Base-by-base conservation (phyloP, 2,329 filamentous ascomycete genomes). In the Colletotrichum brevisporum region DNA sequence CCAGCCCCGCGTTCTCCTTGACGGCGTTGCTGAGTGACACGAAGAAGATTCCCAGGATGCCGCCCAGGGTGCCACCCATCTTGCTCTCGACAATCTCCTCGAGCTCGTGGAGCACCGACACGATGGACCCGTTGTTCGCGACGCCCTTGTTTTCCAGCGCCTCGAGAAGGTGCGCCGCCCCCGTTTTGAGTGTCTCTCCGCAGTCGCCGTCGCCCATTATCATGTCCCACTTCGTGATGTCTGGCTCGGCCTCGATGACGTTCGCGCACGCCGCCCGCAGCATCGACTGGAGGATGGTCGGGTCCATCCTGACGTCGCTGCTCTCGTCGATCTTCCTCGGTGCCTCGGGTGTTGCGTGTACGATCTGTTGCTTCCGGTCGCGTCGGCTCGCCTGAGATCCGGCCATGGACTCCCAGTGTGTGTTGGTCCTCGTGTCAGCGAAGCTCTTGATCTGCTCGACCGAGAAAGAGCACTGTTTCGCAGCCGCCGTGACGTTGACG, bases 121-220 rank as follows among this genome's bases (percentile, higher is more conserved):
- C 78, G 2, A 86, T 80, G 4, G 85, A 88, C 0, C 85, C 85
- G 0, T 75, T 71, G 4, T 73, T 74, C 3, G 79, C 78, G 0
- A 86, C 77, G 59, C 85, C 77, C 21, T 63, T 69, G 31, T 48
- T 55, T 53, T 80, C 80, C 5, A 88, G 74, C 0, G 83, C 84
- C 0, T 87, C 87, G 2, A 87, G 75, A 8, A 88, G 75, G 4
- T 78, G 78, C 5, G 76, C 82, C 0, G 87, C 87, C 0, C 87
- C 87, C 0, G 83, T 85, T 78, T 86, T 85, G 62, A 89, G 80
- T 3, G 86, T 88, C 74, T 92, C 88, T 45, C 90, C 90, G 75
- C 89, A 92, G 78, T 91, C 89, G 12, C 89, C 89, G 73, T 91
- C 90, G 43, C 89, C 89, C 84, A 91, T 88, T 54, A 89, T 76